Conservation (phyloP, 2,329 filamentous ascomycete species). For the Lachnellula suecica region DNA sequence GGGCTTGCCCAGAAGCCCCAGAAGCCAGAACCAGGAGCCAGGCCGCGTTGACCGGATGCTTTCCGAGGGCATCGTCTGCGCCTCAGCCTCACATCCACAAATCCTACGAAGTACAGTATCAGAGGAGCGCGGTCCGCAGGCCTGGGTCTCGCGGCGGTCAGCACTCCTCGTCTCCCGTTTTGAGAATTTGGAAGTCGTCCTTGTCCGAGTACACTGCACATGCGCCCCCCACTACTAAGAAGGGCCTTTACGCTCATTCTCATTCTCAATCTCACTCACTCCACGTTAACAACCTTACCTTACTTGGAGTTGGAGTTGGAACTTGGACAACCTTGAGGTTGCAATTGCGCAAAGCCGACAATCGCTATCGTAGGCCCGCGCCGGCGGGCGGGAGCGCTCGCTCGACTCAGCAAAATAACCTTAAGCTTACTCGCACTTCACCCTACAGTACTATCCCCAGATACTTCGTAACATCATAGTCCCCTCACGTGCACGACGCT, state of each 20-base stretch:
- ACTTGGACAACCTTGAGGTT: background rate
- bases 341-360: background rate
- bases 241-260: no score
- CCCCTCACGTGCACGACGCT: no score
- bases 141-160: background rate
- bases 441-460: no score
- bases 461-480: no score
- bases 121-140: background rate
- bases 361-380: background rate
- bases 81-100: conserved; percentile 5
- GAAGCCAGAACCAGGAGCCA: background rate
- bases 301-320: no score
- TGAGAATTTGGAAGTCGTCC: background rate
- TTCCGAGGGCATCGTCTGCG: conserved; percentile 1
- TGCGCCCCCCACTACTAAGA: background rate
- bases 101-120: no score
- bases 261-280: no score
- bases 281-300: no score
- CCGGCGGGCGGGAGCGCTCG: no score
- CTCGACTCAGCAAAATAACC: no score
- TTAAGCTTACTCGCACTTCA: no score
- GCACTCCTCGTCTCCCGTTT: background rate
- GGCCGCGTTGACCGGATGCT: background rate
- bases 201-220: background rate
- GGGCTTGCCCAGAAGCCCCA: background rate